These are phyloP conservation scores for Calonectria hongkongensis DNA, from an alignment of 2,329 filamentous ascomycete genomes.

Conservation along the genomic window DNA sequence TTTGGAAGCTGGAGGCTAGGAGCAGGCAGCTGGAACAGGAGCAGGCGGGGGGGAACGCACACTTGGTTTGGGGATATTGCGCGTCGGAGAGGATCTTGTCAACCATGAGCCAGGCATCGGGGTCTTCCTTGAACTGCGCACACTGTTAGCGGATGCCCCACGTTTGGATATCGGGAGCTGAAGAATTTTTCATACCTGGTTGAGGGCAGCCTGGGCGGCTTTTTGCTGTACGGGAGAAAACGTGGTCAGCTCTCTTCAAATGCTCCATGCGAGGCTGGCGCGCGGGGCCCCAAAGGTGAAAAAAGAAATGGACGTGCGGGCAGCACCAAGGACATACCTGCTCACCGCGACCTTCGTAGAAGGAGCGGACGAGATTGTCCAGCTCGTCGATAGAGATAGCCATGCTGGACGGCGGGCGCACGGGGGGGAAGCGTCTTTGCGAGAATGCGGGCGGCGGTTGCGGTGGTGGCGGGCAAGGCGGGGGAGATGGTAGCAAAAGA, in stretches of 20 bases:
- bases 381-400: slow-evolving; percentile 91
- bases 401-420: slow-evolving; percentile 67
- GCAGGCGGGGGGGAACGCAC: slow-evolving; percentile 70
- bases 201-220: slow-evolving; percentile 92
- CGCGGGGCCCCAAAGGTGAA: slow-evolving; percentile 40
- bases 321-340: slow-evolving; percentile 75
- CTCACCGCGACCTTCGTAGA: slow-evolving; percentile 97
- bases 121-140: slow-evolving; percentile 96
- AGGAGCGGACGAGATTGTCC: slow-evolving; percentile 95
- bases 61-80: slow-evolving; percentile 96
- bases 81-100: slow-evolving; percentile 97
- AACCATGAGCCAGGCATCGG: slow-evolving; percentile 97
- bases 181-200: slow-evolving; percentile 80
- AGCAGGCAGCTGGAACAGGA: slow-evolving; percentile 38
- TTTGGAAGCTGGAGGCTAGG: neutral
- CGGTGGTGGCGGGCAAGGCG: slow-evolving; percentile 56
- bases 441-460: slow-evolving; percentile 50
- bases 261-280: slow-evolving; percentile 44
- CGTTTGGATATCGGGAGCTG: neutral
- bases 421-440: slow-evolving; percentile 54
- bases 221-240: slow-evolving; percentile 84
- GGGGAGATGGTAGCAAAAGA: slow-evolving; percentile 55
- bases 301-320: slow-evolving; percentile 40
- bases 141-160: slow-evolving; percentile 44
- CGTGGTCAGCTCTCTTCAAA: slow-evolving; percentile 45